A percentile compares a stretch with the other conserved stretches of the same genome.
These are phyloP conservation scores for Claviceps purpurea DNA, from an alignment of 2,329 filamentous ascomycete genomes.

Conservation along the genomic window DNA sequence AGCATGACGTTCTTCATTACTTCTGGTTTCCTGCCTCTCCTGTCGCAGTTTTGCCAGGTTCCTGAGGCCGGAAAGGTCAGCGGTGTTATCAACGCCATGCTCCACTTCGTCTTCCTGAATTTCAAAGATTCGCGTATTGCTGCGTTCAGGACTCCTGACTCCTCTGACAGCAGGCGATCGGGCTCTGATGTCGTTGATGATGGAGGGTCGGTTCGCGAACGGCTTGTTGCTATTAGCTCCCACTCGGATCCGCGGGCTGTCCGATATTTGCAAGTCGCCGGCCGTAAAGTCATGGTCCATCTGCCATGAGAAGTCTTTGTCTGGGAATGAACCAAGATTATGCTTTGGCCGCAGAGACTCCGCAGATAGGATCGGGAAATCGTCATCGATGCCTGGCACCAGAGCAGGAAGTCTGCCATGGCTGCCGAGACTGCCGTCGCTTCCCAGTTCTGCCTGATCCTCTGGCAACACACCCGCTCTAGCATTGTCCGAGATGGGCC, in stretches of 20 bases:
- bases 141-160: conserved; percentile 16
- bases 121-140: conserved; percentile 32
- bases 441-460: conserved; percentile 13
- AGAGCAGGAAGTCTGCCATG: conserved; percentile 22
- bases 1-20: conserved; percentile 25
- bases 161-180: conserved; percentile 11
- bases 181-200: conserved; percentile 17
- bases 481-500: background rate
- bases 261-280: conserved; percentile 39
- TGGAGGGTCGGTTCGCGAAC: conserved; percentile 20
- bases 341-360: conserved; percentile 11
- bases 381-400: conserved; percentile 25
- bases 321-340: conserved; percentile 23
- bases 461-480: background rate
- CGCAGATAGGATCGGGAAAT: conserved; percentile 19
- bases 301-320: conserved; percentile 42
- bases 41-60: background rate
- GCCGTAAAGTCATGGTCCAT: conserved; percentile 45
- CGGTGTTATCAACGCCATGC: conserved; percentile 14
- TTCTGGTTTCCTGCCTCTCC: background rate
- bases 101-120: conserved; percentile 29
- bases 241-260: conserved; percentile 38
- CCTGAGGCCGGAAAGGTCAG: background rate
- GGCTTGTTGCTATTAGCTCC: conserved; percentile 17
- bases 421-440: conserved; percentile 18